Conservation (phyloP, 2,329 filamentous ascomycete genomes). For the Pseudogymnoascus pannorum region DNA sequence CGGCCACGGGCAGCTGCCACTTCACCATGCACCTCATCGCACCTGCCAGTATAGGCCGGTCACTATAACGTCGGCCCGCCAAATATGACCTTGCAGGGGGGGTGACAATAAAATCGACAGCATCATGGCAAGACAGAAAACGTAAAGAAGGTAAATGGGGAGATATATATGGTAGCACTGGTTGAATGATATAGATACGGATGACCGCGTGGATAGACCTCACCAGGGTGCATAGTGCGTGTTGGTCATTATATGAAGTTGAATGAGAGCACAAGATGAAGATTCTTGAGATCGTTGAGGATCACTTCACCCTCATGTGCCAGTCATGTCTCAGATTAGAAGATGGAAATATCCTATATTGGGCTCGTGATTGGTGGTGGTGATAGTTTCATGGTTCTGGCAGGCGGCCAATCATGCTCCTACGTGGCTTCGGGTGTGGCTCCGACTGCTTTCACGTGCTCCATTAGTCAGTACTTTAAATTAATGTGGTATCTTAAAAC, state of each 20-base stretch:
- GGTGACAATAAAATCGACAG: not conserved
- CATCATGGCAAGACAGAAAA: not conserved
- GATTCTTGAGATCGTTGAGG: not conserved
- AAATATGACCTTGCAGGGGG: not conserved
- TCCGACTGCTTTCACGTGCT: not conserved
- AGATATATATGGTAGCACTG: not conserved
- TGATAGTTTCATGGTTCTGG: not conserved
- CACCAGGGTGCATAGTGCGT: not conserved
- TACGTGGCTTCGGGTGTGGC: not conserved
- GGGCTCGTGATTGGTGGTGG: not conserved
- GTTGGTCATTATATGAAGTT: not conserved
- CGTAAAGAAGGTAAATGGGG: not conserved
- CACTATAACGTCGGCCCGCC: not conserved
- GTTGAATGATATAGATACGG: not conserved
- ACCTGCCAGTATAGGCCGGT: conserved; percentile 1
- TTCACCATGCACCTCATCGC: not conserved
- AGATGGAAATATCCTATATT: not conserved
- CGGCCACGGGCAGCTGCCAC: not conserved
- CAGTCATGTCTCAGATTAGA: not conserved
- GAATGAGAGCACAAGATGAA: not conserved
- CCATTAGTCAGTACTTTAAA: not conserved
- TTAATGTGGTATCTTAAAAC: not conserved
- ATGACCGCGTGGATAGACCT: not conserved
- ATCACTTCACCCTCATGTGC: not conserved
- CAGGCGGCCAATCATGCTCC: not conserved